Percentiles rank a stretch among this genome's conserved stretches.
Conservation (phyloP, 1,284 basidiomycete genomes). For the Sanghuangporus baumii region DNA sequence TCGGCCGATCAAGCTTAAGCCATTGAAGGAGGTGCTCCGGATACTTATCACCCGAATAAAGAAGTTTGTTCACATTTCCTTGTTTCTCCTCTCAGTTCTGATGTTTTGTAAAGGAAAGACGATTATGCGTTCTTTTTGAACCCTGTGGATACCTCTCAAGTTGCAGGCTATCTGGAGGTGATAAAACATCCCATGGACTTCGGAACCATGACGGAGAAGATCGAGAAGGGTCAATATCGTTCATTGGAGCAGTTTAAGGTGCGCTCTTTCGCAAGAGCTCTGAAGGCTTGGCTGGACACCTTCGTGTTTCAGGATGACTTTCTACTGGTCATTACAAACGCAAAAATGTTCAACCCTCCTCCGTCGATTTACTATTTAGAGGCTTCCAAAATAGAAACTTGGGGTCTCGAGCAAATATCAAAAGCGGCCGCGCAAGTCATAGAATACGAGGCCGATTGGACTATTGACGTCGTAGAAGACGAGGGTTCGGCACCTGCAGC, state of each 20-base stretch:
- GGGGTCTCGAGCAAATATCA: constrained; percentile 65
- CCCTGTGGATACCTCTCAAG: constrained; percentile 60
- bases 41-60: constrained; percentile 68
- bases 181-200: constrained; percentile 79
- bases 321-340: constrained; percentile 64
- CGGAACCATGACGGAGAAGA: constrained; percentile 70
- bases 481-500: constrained; percentile 33
- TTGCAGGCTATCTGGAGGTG: constrained; percentile 64
- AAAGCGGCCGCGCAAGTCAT: constrained; percentile 66
- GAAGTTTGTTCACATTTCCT: constrained; percentile 42
- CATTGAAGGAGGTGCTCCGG: constrained; percentile 63
- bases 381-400: constrained; percentile 61
- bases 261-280: constrained; percentile 25
- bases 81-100: background rate
- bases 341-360: constrained; percentile 68
- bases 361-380: constrained; percentile 67
- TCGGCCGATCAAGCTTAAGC: constrained; percentile 66
- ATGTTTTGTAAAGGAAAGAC: constrained; percentile 53
- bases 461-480: constrained; percentile 70
- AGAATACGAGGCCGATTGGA: constrained; percentile 78
- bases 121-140: constrained; percentile 80
- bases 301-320: constrained; percentile 49
- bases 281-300: background rate
- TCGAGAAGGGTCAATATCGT: constrained; percentile 58
- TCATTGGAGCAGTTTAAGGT: constrained; percentile 74